Conservation (phyloP, 2,329 filamentous ascomycete species). For the Corniculantispora saksenae region DNA sequence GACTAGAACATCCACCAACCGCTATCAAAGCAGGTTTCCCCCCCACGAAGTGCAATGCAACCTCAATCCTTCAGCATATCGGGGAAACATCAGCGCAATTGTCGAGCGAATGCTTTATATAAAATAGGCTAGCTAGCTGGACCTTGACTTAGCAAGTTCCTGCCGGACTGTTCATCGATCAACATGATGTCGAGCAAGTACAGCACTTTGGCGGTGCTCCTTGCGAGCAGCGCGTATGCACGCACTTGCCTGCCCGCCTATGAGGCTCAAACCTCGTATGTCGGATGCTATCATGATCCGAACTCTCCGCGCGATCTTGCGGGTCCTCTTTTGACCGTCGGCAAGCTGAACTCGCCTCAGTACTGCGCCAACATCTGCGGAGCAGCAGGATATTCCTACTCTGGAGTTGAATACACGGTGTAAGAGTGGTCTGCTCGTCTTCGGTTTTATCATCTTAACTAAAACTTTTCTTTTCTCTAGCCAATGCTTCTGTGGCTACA, state of each 20-base stretch:
- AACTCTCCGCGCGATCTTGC: conserved; percentile 21
- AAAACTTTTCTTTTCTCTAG: background rate
- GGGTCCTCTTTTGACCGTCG: conserved; percentile 19
- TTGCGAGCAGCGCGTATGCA: background rate
- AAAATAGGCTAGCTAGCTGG: background rate
- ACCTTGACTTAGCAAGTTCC: background rate
- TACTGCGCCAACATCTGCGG: conserved; percentile 24
- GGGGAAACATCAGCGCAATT: background rate
- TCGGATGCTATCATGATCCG: conserved; percentile 21
- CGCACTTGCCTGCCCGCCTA: conserved; percentile 21
- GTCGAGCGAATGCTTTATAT: background rate
- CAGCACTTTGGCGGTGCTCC: background rate
- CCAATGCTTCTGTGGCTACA: conserved; percentile 23
- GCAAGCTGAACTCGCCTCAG: conserved; percentile 19
- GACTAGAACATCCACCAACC: background rate
- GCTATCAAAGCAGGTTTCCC: background rate
- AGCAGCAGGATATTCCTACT: conserved; percentile 21
- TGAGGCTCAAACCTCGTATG: conserved; percentile 13
- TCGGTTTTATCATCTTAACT: background rate
- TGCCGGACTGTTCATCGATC: background rate
- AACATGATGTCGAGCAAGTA: background rate
- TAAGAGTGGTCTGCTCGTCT: conserved; percentile 3
- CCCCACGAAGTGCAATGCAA: background rate
- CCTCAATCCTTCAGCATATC: background rate
- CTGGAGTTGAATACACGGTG: conserved; percentile 22